These are phyloP conservation scores for Hawksworthiomyces lignivorus DNA, from an alignment of 2,329 filamentous ascomycete genomes.

Conservation along the genomic window DNA sequence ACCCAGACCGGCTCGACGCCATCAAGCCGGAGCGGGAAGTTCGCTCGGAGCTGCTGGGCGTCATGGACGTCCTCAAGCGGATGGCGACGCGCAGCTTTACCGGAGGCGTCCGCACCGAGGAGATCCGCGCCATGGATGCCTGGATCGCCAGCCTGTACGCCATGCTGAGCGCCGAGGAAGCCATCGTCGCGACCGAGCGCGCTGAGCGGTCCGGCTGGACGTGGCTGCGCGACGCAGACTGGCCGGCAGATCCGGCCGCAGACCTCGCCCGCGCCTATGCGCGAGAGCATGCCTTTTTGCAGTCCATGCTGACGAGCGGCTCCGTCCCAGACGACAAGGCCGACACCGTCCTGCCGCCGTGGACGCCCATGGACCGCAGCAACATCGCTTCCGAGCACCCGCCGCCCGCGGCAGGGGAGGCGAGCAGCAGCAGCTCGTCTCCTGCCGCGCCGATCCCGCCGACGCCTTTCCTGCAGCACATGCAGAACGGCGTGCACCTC, in stretches of 20 bases:
- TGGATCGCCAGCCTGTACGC: conserved; percentile 76
- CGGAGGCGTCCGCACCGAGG: conserved; percentile 70
- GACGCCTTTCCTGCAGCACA: conserved; percentile 63
- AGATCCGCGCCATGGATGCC: conserved; percentile 63
- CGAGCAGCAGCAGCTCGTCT: conserved; percentile 6
- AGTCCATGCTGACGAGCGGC: conserved; percentile 48
- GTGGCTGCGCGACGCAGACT: conserved; percentile 71
- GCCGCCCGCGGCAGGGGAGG: conserved; percentile 15
- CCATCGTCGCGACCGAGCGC: conserved; percentile 64
- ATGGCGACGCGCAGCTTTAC: conserved; percentile 84
- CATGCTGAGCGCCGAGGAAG: conserved; percentile 70
- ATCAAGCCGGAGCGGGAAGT: conserved; percentile 86
- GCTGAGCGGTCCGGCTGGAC: conserved; percentile 66
- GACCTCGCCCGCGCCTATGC: conserved; percentile 54
- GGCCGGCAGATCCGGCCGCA: conserved; percentile 37
- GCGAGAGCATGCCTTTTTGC: conserved; percentile 74
- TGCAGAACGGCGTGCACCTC: conserved; percentile 74
- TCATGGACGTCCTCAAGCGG: conserved; percentile 85
- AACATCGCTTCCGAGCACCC: conserved; percentile 21
- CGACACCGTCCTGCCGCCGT: conserved; percentile 56
- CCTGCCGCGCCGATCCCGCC: conserved; percentile 41
- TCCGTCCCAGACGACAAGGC: conserved; percentile 21
- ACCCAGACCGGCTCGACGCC: conserved; percentile 73
- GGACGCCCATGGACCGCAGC: conserved; percentile 48
- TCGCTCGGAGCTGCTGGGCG: conserved; percentile 71